Conservation (phyloP, 768 basidiomycete species). For the Candolleomyces eurysporus region DNA sequence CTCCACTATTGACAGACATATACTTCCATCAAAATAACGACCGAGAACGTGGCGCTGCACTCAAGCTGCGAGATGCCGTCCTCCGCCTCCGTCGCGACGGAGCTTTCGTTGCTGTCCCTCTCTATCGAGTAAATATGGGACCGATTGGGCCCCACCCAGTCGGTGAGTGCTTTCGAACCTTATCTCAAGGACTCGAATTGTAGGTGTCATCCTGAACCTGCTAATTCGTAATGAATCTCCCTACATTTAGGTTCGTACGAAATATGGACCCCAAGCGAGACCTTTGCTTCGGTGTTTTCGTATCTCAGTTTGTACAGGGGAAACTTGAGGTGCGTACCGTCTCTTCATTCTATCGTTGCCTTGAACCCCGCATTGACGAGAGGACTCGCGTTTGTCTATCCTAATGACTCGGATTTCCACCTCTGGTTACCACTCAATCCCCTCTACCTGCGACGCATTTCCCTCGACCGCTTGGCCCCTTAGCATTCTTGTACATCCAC, state of each 20-base stretch:
- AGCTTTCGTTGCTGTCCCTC: constrained; percentile 77
- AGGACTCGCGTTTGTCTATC: background rate
- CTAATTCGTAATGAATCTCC: background rate
- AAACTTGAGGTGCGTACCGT: constrained; percentile 51
- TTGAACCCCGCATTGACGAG: no score
- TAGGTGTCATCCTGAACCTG: no score
- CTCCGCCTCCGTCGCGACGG: constrained; percentile 69
- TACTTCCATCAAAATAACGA: constrained; percentile 74
- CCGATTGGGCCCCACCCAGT: constrained; percentile 78
- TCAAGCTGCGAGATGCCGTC: constrained; percentile 69
- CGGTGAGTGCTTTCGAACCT: constrained; percentile 42
- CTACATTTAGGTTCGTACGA: constrained; percentile 66
- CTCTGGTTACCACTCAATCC: background rate
- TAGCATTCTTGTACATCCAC: constrained; percentile 72
- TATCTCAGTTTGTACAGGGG: constrained; percentile 71
- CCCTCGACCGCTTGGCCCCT: background rate
- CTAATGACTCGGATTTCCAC: background rate
- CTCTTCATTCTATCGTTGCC: no score
- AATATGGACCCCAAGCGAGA: constrained; percentile 75
- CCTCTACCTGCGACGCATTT: background rate
- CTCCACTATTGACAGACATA: constrained; percentile 48
- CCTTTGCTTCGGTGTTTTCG: constrained; percentile 74
- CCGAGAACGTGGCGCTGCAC: constrained; percentile 59
- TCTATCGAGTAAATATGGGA: constrained; percentile 64
- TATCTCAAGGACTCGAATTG: background rate